These are phyloP conservation scores for Senecio squalidus DNA, from an alignment of 140 eudicot genomes.

Conservation along the genomic window DNA sequence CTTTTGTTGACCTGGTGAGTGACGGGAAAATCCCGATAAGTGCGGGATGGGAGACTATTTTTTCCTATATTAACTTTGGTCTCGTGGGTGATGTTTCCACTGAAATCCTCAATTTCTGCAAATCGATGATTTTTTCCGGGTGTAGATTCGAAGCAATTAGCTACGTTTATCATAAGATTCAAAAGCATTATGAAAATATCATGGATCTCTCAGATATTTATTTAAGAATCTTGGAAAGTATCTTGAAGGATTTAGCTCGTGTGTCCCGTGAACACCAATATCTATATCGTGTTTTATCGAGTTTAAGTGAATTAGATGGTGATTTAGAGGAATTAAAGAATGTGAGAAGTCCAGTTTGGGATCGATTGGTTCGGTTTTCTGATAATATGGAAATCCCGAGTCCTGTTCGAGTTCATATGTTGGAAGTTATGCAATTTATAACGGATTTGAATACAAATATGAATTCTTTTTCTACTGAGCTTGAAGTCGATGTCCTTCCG, in stretches of 20 bases:
- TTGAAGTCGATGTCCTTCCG: conserved; percentile 38
- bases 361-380: conserved; percentile 59
- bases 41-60: conserved; percentile 66
- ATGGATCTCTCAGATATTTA: conserved; percentile 62
- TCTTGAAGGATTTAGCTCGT: conserved; percentile 48
- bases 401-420: conserved; percentile 58
- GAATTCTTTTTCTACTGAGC: conserved; percentile 41
- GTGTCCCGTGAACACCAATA: conserved; percentile 41
- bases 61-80: conserved; percentile 36
- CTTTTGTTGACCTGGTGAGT: conserved; percentile 49
- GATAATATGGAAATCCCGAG: conserved; percentile 73
- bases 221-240: conserved; percentile 52
- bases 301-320: conserved; percentile 71
- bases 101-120: conserved; percentile 54
- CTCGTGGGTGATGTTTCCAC: conserved; percentile 33
- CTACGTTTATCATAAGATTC: conserved; percentile 35
- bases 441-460: conserved; percentile 36
- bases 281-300: conserved; percentile 52
- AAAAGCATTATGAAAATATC: conserved; percentile 21
- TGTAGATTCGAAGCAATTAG: conserved; percentile 57
- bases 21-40: conserved; percentile 40
- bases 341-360: conserved; percentile 74
- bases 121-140: conserved; percentile 74
- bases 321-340: conserved; percentile 57
- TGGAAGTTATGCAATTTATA: conserved; percentile 84